Evolutionary conservation across 257 asterid species (phyloP).

Genomic region (Gentiana macrophylla): DNA sequence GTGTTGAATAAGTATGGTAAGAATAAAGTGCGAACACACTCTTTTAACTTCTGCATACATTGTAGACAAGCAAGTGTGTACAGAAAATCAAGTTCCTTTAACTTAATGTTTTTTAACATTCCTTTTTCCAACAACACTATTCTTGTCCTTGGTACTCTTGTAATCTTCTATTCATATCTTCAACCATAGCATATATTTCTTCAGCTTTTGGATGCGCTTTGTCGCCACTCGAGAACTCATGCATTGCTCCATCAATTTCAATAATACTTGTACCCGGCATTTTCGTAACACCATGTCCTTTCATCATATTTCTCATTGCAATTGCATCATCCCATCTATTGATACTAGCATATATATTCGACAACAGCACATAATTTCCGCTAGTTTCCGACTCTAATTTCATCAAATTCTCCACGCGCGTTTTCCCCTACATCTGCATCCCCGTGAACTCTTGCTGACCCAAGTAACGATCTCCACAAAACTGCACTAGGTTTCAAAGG

Average conservation of each 20-base stretch:
- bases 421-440: constrained; percentile 37
- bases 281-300: constrained; percentile 38
- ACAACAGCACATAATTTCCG: constrained; percentile 56
- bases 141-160: constrained; percentile 36
- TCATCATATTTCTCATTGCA: constrained; percentile 43
- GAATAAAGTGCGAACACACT: too few species aligned
- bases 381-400: constrained; percentile 47
- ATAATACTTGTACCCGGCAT: constrained; percentile 47
- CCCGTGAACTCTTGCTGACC: constrained; percentile 62
- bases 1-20: too few species aligned
- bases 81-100: neutral
- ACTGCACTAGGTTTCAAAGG: constrained; percentile 48
- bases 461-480: constrained; percentile 55
- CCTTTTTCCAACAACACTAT: constrained; percentile 44
- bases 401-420: constrained; percentile 30
- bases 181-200: constrained; percentile 40
- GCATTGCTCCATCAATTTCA: constrained; percentile 47
- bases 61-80: too few species aligned
- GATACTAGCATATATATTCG: constrained; percentile 49
- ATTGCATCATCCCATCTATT: constrained; percentile 52
- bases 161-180: constrained; percentile 40
- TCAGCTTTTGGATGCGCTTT: constrained; percentile 32
- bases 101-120: constrained; percentile 2
- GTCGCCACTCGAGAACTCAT: constrained; percentile 54
- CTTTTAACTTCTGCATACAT: too few species aligned